Evolutionary conservation across 75 land plant genomes (phyloP).

Genomic region (Larix kaempferi): DNA sequence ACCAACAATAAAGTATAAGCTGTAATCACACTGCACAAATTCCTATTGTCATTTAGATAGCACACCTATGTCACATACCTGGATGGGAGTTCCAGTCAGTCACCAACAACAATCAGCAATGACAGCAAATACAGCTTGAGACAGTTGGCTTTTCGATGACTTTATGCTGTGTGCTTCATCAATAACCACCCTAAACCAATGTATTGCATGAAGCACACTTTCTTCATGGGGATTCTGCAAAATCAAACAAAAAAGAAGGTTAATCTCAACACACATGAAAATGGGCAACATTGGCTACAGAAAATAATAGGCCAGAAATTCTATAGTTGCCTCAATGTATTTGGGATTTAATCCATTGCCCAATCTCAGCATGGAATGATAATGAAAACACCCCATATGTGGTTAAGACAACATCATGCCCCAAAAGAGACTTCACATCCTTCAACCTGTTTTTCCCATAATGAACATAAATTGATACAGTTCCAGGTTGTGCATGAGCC

Average conservation of each 20-base stretch:
- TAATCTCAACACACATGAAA: not conserved
- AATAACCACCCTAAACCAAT: conserved; percentile 84
- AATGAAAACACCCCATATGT: conserved; percentile 75
- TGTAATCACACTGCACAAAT: not conserved
- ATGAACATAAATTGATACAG: conserved; percentile 72
- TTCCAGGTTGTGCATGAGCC: conserved; percentile 53
- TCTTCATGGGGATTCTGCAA: conserved; percentile 26
- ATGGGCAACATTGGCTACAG: not conserved
- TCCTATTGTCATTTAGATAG: not conserved
- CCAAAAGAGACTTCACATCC: conserved; percentile 37
- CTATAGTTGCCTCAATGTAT: not conserved
- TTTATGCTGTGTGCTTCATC: conserved; percentile 96
- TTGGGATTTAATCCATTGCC: not conserved
- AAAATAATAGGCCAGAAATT: not conserved
- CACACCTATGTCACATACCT: conserved; percentile 37
- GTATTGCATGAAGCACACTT: conserved; percentile 62
- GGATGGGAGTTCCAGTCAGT: conserved; percentile 87
- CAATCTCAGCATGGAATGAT: conserved; percentile 29
- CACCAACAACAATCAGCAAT: conserved; percentile 82
- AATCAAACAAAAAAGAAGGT: not conserved
- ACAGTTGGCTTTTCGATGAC: conserved; percentile 40
- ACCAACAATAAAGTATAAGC: conserved; percentile 1
- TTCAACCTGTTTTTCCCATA: conserved; percentile 58
- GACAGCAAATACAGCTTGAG: conserved; percentile 68
- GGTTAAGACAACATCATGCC: conserved; percentile 76